Evolutionary conservation across 371 early-diverging fungal species (phyloP), one percentile per base, ranked within the genome.

Genomic region (Mucor mucedo): DNA sequence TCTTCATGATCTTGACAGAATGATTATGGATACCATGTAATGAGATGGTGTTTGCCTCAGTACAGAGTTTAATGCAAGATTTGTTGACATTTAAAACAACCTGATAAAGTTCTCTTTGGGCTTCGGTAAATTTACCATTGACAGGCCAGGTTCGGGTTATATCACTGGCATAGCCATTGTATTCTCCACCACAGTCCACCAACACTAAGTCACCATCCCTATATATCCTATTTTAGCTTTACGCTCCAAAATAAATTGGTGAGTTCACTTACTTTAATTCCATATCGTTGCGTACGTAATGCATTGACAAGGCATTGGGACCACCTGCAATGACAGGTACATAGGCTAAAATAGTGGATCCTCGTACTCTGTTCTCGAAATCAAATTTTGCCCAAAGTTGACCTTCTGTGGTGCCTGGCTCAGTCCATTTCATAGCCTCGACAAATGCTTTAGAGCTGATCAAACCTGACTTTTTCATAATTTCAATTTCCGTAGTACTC

Each of bases 271-370:
- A 84, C 87, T 70, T 79, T 39, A 90, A 64, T 30, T 79, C 70
- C 72, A 86, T 87, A 63, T 92, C 87, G 72, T 98, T 98, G 58
- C 86, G 82, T 29, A 95, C 95, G 77, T 97, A 98, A 71, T 98
- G 99, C 84, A 98, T 82, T 5, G 91, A 88, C 61, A 95, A 75
- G 6, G 96, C 95, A 67, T 96, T 95, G 30, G 83, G 82, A n/a
- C 97, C 97, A 13, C 91, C 87, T 3, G 96, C 98, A 29, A 97
- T 94, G 0, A 98, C 99, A 2, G 99, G 99, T 6, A 98, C 95
- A 77, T 97, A 98, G 5, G 95, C 94, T 35, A 94, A 76, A n/a
- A 87, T 87, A 42, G 80, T 85, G 0, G 91, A 87, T 0, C 93
- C 93, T 40, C 84, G 75, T 78, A 82, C 77, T 53, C 90, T 79